These are phyloP conservation scores for Thalassiosira allenii DNA, from an alignment of 352 stramenopile species.

Conservation along the genomic window DNA sequence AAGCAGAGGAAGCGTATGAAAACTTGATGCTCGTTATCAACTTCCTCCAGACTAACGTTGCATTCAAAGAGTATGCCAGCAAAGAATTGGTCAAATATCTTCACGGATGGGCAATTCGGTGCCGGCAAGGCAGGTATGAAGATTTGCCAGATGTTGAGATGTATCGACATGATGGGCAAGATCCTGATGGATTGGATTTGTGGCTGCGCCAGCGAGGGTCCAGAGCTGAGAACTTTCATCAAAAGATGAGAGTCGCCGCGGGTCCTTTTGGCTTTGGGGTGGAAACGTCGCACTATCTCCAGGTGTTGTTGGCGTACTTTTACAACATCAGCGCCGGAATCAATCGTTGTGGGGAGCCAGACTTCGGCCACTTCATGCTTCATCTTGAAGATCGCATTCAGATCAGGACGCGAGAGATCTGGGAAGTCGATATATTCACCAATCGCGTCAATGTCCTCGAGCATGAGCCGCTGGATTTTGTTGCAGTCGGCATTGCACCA, in stretches of 20 bases:
- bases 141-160: conserved; percentile 30
- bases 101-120: conserved; percentile 7
- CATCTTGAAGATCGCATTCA: conserved; percentile 35
- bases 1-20: neutral
- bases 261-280: conserved; percentile 29
- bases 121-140: conserved; percentile 16
- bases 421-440: conserved; percentile 18
- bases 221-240: conserved; percentile 32
- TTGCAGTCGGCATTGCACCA: conserved; percentile 16
- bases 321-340: conserved; percentile 18
- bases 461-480: conserved; percentile 14
- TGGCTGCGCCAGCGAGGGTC: conserved; percentile 12
- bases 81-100: conserved; percentile 12
- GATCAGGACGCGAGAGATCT: conserved; percentile 14
- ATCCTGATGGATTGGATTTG: conserved; percentile 20
- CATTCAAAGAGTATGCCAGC: conserved; percentile 10
- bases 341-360: conserved; percentile 5
- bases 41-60: neutral
- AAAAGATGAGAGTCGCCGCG: conserved; percentile 22
- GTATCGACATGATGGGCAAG: conserved; percentile 17
- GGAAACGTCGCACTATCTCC: conserved; percentile 23
- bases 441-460: conserved; percentile 19
- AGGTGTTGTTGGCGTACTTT: conserved; percentile 24
- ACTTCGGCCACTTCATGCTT: conserved; percentile 28
- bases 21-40: neutral